Evolutionary conservation across 169 alveolate genomes (phyloP).

Genomic region (Theileria orientalis): DNA sequence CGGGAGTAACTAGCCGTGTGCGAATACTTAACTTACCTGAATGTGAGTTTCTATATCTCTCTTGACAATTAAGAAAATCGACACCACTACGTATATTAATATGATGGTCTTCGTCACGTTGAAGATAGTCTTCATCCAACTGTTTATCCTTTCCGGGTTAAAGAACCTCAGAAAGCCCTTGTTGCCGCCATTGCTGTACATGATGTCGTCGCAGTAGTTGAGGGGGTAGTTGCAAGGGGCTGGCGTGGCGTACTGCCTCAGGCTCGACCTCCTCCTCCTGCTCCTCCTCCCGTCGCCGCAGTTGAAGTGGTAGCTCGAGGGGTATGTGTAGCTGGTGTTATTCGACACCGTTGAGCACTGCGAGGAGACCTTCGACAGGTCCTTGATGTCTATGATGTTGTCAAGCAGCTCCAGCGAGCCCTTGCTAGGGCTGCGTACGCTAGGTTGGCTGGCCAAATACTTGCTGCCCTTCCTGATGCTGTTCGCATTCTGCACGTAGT

Average conservation of each 20-base stretch:
- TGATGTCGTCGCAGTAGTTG: background rate
- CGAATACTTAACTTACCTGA: too few relatives aligned
- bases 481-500: background rate
- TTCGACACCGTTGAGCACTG: slow-evolving; percentile 1
- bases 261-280: background rate
- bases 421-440: too few relatives aligned
- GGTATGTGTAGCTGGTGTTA: background rate
- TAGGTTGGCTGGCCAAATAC: too few relatives aligned
- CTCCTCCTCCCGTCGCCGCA: background rate
- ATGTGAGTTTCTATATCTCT: slow-evolving; percentile 43
- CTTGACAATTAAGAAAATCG: slow-evolving; percentile 32
- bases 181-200: background rate
- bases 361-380: background rate
- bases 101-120: slow-evolving; percentile 43
- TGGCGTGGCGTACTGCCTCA: background rate
- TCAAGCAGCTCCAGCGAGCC: background rate
- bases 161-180: too few relatives aligned
- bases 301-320: background rate
- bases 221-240: background rate
- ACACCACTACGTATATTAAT: slow-evolving; percentile 28
- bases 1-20: too few relatives aligned
- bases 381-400: background rate
- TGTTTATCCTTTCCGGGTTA: slow-evolving; percentile 40
- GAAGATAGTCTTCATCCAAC: slow-evolving; percentile 55
- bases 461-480: background rate